These are phyloP conservation scores for Ophiocordyceps sinensis DNA, from an alignment of 2,329 filamentous ascomycete genomes.

Conservation along the genomic window DNA sequence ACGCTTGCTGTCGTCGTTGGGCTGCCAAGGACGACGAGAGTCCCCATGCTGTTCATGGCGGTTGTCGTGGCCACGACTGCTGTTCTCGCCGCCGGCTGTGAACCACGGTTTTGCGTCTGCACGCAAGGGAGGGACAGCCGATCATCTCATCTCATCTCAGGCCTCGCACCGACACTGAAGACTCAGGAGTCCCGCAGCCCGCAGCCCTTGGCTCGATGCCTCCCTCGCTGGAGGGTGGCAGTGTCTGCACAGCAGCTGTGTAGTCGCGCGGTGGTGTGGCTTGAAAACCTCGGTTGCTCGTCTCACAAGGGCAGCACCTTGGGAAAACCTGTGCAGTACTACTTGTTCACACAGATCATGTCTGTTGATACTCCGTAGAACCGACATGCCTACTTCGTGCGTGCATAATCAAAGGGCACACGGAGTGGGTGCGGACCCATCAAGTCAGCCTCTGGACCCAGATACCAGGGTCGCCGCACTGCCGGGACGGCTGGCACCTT, in stretches of 20 bases:
- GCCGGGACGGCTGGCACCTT: slow-evolving; percentile 2
- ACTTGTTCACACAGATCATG: neutral
- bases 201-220: neutral
- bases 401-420: neutral
- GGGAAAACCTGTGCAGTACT: neutral
- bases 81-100: neutral
- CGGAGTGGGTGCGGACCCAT: neutral
- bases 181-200: neutral
- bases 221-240: neutral
- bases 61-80: neutral
- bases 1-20: slow-evolving; percentile 2
- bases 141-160: slow-evolving; percentile 3
- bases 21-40: neutral
- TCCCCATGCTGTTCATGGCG: neutral
- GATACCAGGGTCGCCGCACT: slow-evolving; percentile 3
- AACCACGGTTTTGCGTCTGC: neutral
- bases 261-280: neutral
- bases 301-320: neutral
- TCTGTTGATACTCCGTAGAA: neutral
- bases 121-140: slow-evolving; percentile 3
- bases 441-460: neutral
- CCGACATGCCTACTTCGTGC: too few species aligned
- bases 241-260: neutral
- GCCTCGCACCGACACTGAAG: slow-evolving; percentile 1
- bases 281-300: neutral